Evolutionary conservation across 106 monocot genomes (phyloP), one percentile per base, ranked within the genome.

Genomic region (Gastrodia elata): DNA sequence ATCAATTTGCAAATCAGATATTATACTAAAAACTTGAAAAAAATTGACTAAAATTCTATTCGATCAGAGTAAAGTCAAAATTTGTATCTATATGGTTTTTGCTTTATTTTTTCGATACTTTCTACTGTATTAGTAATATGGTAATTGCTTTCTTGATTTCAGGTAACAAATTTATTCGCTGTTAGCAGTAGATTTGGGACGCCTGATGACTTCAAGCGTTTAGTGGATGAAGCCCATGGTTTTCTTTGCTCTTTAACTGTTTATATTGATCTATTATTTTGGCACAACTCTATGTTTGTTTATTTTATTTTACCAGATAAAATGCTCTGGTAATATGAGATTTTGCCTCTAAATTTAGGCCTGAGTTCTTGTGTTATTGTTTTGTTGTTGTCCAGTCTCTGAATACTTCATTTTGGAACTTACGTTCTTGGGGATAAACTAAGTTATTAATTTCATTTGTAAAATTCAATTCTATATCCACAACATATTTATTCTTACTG

Each of bases 161-260:
- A 97, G 97, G 97, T 97, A 5, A 98, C 98, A 9, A 98, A 98
- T 85, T 89, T 85, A 20, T 98, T 93, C 84, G 91, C 98, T 58
- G 91, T 93, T 58, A 98, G 98, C 68, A 98, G 98, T 85, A 83
- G 98, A 93, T 98, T 85, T 82, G 98, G 98, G 74, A 89, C 88
- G 43, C 98, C 98, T 75, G 87, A 98, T 75, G 98, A 98, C 73
- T 98, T 98, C 80, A 98, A 98, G 84, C 72, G 65, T 41, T 78
- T 98, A 73, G 91, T 98, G 30, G 98, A 98, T 75, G 91, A 93
- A 79, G 98, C 93, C 74, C 98, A 98, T 87, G 93, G 96, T 97
- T 28, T 70, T 75, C 46, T 67, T 32, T 44, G 72, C n/a, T 67
- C 44, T 61, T 61, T 2, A n/a, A 35, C 38, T 68, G 9, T 57